Evolutionary conservation across 2,329 filamentous ascomycete genomes (phyloP), one percentile per base, ranked within the genome.

Genomic region (Akanthomyces lecanii): DNA sequence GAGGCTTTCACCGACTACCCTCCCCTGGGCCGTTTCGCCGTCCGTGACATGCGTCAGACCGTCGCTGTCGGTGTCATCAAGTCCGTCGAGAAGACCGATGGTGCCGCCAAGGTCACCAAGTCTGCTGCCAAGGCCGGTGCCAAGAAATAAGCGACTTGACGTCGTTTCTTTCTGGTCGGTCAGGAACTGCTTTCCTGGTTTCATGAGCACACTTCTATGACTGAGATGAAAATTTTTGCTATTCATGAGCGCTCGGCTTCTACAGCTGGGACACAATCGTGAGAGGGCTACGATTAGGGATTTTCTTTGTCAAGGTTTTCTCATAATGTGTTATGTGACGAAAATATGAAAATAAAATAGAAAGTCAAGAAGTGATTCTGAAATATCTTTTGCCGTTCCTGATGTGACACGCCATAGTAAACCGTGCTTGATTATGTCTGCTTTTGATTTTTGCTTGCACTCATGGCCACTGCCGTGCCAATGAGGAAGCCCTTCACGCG

Each of bases 1-100:
- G 95, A 99, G 92, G 85, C 95, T 75, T 99, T 98, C 92, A 97
- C 93, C 76, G 92, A 97, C 79, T 99, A 98, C 88, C 94, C 95
- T 77, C 95, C 95, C 81, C 92, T 99, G 76, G 95, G 95, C 81
- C 94, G 95, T 89, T 99, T 99, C 88, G 95, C 95, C 81, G 95
- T 99, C 87, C 94, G 94, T 90, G 94, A 97, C 85, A 97, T 97
- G 93, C 84, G 85, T 78, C 86, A 90, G 79, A 94, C 90, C 81
- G 90, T 95, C 72, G 91, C 91, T 71, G 91, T 96, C 82, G 91
- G 92, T 89, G 91, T 96, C 82, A 94, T 96, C 86, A 97, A 97
- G 88, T 82, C 84, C 68, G 90, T 93, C 67, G 86, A 87, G 73
- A 91, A 91, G 87, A 71, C 81, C 67, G 75, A 74, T 67, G 77